These are phyloP conservation scores for Talaromyces stipitatus DNA, from an alignment of 495 filamentous ascomycete genomes.

Conservation along the genomic window DNA sequence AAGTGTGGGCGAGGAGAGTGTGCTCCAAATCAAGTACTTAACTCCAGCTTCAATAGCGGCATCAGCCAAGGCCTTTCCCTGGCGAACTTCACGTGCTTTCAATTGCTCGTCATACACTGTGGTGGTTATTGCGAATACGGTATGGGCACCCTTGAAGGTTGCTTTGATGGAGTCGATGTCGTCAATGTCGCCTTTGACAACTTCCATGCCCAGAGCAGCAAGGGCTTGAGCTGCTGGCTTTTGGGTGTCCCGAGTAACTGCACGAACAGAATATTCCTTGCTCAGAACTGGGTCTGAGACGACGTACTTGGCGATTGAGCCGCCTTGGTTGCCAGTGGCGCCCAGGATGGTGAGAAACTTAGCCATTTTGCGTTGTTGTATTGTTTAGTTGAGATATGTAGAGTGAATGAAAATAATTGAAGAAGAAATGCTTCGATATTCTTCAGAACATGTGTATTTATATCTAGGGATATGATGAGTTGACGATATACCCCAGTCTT, in stretches of 20 bases:
- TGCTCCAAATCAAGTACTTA: constrained; percentile 19
- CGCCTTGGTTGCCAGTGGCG: constrained; percentile 34
- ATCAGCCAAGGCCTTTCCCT: constrained; percentile 49
- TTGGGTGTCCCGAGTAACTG: constrained; percentile 20
- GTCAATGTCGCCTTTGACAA: constrained; percentile 34
- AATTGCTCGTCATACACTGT: constrained; percentile 1
- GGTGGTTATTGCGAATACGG: constrained; percentile 29
- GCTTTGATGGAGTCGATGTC: constrained; percentile 16
- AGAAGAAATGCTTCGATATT: no score
- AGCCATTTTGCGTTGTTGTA: constrained; percentile 1
- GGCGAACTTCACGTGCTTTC: constrained; percentile 27
- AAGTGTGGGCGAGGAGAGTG: constrained; percentile 13
- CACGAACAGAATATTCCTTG: constrained; percentile 30
- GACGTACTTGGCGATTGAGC: constrained; percentile 19
- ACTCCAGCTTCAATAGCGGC: constrained; percentile 26
- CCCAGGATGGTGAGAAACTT: constrained; percentile 41
- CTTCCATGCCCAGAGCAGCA: constrained; percentile 30
- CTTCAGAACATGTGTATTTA: no score
- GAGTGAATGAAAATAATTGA: no score
- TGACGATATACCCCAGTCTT: no score
- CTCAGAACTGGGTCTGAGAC: constrained; percentile 18
- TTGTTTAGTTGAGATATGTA: no score
- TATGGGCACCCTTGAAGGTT: constrained; percentile 26
- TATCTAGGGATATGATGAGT: no score
- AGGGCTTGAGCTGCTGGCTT: constrained; percentile 29